Conservation (phyloP, 129 eudicot species). For the Centaurea solstitialis region DNA sequence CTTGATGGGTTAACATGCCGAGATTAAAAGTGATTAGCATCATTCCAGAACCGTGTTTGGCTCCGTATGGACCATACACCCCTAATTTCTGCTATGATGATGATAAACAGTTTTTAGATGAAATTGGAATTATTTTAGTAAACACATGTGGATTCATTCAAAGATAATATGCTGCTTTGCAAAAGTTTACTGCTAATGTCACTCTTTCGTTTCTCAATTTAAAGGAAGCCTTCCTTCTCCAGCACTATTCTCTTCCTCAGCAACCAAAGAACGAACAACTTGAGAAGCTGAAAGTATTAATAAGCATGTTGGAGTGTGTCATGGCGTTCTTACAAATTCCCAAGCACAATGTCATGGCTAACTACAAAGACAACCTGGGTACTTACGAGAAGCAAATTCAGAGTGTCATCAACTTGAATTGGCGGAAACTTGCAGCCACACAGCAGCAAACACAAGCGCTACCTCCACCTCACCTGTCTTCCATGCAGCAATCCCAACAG, state of each 20-base stretch:
- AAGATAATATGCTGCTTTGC: not conserved
- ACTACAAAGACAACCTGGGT: constrained; percentile 65
- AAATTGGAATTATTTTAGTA: not conserved
- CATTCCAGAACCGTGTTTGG: not conserved
- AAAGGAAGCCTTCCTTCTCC: constrained; percentile 29
- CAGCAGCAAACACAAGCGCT: constrained; percentile 66
- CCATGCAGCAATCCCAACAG: constrained; percentile 75
- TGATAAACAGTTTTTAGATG: not conserved
- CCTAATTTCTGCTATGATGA: not conserved
- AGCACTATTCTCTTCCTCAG: too few species aligned
- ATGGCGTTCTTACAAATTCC: constrained; percentile 55
- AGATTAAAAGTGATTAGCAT: not conserved
- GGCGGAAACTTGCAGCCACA: constrained; percentile 60
- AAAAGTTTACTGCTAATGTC: not conserved
- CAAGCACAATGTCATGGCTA: constrained; percentile 48
- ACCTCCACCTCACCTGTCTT: constrained; percentile 59
- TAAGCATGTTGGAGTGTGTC: constrained; percentile 73
- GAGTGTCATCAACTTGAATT: constrained; percentile 55
- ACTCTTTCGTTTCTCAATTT: not conserved
- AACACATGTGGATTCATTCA: constrained; percentile 1
- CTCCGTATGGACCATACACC: not conserved
- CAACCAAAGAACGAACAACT: constrained; percentile 67
- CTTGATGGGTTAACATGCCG: not conserved
- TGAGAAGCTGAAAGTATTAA: constrained; percentile 67
- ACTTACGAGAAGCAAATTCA: constrained; percentile 70